Evolutionary conservation across 176 grass and related monocot species (phyloP).

Genomic region (Panicum miliaceum): DNA sequence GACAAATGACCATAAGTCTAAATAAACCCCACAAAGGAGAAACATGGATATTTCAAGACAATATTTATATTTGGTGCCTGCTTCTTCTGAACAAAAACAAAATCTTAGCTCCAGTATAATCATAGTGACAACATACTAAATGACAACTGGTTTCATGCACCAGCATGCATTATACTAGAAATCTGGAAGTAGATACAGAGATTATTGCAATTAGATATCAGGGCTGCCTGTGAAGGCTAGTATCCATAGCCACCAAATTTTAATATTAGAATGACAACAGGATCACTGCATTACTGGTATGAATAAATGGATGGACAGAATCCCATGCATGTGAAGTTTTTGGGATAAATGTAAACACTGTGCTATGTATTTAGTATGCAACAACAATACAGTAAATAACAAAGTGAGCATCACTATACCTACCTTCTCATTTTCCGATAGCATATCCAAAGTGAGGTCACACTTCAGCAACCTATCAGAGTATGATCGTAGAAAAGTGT

Average conservation of each 20-base stretch:
- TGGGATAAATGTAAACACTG: conserved; percentile 11
- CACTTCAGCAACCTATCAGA: conserved; percentile 62
- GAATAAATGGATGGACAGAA: not conserved
- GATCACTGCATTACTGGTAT: conserved; percentile 28
- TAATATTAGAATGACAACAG: conserved; percentile 14
- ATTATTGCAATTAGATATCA: conserved; percentile 17
- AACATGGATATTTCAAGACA: conserved; percentile 4
- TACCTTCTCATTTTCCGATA: conserved; percentile 89
- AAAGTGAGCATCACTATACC: conserved; percentile 24
- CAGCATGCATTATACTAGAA: conserved; percentile 29
- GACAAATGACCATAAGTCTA: conserved; percentile 21
- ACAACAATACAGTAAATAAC: not conserved
- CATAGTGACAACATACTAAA: conserved; percentile 21
- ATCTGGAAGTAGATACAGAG: not conserved
- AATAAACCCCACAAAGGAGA: conserved; percentile 21
- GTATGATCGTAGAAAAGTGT: conserved; percentile 54
- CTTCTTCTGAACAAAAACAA: conserved; percentile 16
- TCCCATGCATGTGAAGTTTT: not conserved
- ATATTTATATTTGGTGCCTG: conserved; percentile 3
- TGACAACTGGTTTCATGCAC: not conserved
- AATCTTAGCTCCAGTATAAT: not conserved
- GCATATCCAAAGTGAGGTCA: conserved; percentile 80
- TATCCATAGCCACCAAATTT: conserved; percentile 8
- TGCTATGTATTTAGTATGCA: not conserved
- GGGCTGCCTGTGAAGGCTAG: not conserved